Evolutionary conservation across 2,329 filamentous ascomycete species (phyloP).

Genomic region (Hymenotorrendiella dingleyae): DNA sequence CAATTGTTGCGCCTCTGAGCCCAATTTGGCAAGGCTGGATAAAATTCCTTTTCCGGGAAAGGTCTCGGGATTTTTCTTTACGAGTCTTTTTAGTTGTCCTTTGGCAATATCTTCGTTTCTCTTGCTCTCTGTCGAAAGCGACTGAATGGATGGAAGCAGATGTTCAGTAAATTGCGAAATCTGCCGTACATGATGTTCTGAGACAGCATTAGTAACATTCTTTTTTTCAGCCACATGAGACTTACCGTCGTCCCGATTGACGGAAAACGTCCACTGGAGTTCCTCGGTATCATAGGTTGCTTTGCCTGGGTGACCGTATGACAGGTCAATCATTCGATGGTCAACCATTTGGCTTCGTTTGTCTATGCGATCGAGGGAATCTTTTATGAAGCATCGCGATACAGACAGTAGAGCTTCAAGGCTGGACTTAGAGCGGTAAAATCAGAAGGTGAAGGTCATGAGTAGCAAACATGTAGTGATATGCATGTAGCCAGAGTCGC

Average conservation of each 20-base stretch:
- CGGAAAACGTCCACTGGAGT: constrained; percentile 29
- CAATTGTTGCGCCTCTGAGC: constrained; percentile 1
- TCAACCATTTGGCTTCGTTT: constrained; percentile 33
- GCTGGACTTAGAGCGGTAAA: too few species aligned
- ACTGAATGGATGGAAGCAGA: constrained; percentile 20
- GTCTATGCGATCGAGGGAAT: constrained; percentile 11
- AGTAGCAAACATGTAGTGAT: too few species aligned
- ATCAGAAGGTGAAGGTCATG: too few species aligned
- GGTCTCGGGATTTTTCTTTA: constrained; percentile 22
- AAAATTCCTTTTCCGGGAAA: constrained; percentile 17
- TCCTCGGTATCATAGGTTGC: constrained; percentile 37
- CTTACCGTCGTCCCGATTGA: constrained; percentile 16
- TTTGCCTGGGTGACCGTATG: constrained; percentile 48
- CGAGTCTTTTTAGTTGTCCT: constrained; percentile 21
- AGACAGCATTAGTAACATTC: constrained; percentile 10
- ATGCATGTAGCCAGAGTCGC: too few species aligned
- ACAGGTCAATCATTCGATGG: constrained; percentile 39
- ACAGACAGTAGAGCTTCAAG: background rate
- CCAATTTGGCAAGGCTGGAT: constrained; percentile 6
- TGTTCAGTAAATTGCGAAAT: constrained; percentile 23
- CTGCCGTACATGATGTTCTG: constrained; percentile 23
- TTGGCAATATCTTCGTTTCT: constrained; percentile 7
- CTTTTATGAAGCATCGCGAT: constrained; percentile 21
- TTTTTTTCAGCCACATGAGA: background rate
- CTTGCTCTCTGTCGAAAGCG: constrained; percentile 7